Evolutionary conservation across 352 stramenopile genomes (phyloP).

Genomic region (Halophytophthora batemanensis): DNA sequence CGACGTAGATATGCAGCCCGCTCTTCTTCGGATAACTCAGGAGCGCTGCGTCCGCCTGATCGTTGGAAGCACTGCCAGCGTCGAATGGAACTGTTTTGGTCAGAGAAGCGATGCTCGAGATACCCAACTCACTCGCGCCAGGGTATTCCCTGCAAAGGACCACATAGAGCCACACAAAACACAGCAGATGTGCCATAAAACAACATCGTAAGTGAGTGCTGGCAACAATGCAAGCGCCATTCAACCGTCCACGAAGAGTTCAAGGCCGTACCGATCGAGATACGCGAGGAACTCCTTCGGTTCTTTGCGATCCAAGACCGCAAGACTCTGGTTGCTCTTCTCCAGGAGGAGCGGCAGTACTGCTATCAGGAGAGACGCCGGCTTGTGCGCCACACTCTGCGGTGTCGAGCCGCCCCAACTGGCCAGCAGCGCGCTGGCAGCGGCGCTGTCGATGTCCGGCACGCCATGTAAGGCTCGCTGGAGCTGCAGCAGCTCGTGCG

Average conservation of each 20-base stretch:
- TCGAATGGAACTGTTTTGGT: constrained; percentile 46
- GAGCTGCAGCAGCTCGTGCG: constrained; percentile 4
- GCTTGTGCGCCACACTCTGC: constrained; percentile 9
- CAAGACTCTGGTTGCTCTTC: constrained; percentile 53
- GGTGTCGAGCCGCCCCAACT: neutral
- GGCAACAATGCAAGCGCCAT: too few species aligned
- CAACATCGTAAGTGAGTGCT: neutral
- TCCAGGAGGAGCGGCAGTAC: constrained; percentile 54
- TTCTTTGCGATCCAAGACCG: constrained; percentile 50
- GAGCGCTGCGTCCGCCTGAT: constrained; percentile 37
- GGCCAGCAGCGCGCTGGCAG: constrained; percentile 1
- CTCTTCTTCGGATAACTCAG: constrained; percentile 33
- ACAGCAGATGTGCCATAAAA: constrained; percentile 1
- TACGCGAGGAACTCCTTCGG: constrained; percentile 43
- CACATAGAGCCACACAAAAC: neutral
- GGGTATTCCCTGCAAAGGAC: constrained; percentile 41
- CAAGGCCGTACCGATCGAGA: constrained; percentile 26
- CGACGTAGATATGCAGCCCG: constrained; percentile 40
- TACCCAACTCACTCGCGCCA: constrained; percentile 37
- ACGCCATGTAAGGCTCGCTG: constrained; percentile 5
- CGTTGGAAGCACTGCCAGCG: constrained; percentile 20
- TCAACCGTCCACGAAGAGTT: neutral
- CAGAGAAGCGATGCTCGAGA: constrained; percentile 28
- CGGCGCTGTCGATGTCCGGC: neutral
- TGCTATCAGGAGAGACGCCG: constrained; percentile 38